Evolutionary conservation across 176 grass and related monocot species (phyloP), one percentile per base, ranked within the genome.

Genomic region (Oryza coarctata): DNA sequence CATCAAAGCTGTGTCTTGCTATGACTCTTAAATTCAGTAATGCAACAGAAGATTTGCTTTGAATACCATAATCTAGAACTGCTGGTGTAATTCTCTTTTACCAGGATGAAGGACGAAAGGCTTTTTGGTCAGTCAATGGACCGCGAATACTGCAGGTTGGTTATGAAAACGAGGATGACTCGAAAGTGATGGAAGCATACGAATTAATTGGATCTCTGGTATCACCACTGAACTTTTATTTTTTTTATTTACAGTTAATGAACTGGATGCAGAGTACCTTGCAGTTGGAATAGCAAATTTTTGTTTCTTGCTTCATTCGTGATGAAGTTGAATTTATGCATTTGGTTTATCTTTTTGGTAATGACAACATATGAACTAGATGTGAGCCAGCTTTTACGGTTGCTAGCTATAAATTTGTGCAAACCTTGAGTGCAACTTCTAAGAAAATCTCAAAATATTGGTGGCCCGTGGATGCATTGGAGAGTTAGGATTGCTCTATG

Each of bases 201-300:
- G 95, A 98, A 66, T 87, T 91, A 38, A 95, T 98, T 89, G 95
- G 95, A 75, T 95, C 95, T 89, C 68, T 98, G 92, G 92, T 98
- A 95, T 72, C 68, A 28, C 31, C 9, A 28, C 52, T 78, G 14
- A 50, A 68, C 32, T 75, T 89, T 30, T 79, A 72, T 47, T 23
- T 57, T 22, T 58, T 23, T 9, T 9, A 58, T 85, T 9, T 63
- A 28, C 85, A 50, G 12, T 88, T 80, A 45, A 22, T 78, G 26
- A 14, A 61, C 5, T 27, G 4, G 30, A 65, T 32, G 26, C 34
- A 58, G 31, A 62, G 47, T 36, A 32, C n/a, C 38, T 71, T 29
- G 30, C 11, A 15, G 44, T 0, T 44, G 71, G 7, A 69, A 57
- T 40, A 25, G 22, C 3, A 40, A 52, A 45, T 20, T 57, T 2